Percentiles rank a stretch among this genome's conserved stretches.
phyloP scores from a whole-genome alignment of 129 eudicot species.

The Kitagawia praeruptora region DNA sequence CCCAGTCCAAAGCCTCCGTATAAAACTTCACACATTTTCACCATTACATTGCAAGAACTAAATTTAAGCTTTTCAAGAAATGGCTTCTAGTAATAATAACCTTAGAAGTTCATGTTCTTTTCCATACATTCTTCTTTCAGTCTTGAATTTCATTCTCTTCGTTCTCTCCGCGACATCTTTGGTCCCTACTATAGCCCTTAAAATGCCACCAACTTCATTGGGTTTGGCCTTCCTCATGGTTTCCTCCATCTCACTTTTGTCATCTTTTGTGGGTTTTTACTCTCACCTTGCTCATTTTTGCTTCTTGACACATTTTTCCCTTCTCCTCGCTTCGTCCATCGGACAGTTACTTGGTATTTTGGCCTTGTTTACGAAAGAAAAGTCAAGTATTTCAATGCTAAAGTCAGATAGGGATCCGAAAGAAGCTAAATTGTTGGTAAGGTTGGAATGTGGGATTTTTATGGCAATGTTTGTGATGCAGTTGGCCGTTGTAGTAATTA shows the following conservation, averaged over 20 bases:
- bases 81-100: conserved; percentile 36
- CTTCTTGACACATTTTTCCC: conserved; percentile 49
- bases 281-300: conserved; percentile 46
- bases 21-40: conserved; percentile 16
- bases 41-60: not conserved
- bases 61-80: conserved; percentile 5
- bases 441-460: conserved; percentile 59
- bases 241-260: conserved; percentile 44
- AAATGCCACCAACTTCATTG: conserved; percentile 52
- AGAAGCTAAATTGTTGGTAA: conserved; percentile 51
- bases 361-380: conserved; percentile 47
- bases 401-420: conserved; percentile 41
- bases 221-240: conserved; percentile 50
- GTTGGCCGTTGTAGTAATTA: conserved; percentile 31
- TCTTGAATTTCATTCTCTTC: conserved; percentile 47
- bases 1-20: conserved; percentile 14
- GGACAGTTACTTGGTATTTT: conserved; percentile 41
- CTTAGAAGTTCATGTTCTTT: conserved; percentile 48
- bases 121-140: conserved; percentile 37
- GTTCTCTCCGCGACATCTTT: conserved; percentile 48
- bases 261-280: conserved; percentile 52
- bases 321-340: conserved; percentile 43
- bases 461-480: conserved; percentile 62
- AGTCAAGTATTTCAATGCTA: conserved; percentile 40
- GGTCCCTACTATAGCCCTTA: conserved; percentile 46